phyloP scores from a whole-genome alignment of 306 rosid species.

The Fragaria nilgerrensis region DNA sequence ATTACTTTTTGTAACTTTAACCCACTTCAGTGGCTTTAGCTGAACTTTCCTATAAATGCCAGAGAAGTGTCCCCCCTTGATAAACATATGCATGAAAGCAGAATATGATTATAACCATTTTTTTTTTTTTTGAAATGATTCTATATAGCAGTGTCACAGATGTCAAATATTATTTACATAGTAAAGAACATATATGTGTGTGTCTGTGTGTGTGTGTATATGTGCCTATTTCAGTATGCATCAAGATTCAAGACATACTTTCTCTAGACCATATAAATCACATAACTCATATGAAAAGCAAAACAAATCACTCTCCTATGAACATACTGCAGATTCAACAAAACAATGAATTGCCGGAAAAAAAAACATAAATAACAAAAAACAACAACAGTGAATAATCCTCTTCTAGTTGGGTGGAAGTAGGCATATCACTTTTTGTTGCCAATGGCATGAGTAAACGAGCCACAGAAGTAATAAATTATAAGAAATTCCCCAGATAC shows the following conservation, averaged over 20 bases:
- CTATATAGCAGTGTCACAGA: not conserved
- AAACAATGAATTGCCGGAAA: not conserved
- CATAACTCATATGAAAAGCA: not conserved
- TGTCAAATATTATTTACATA: not conserved
- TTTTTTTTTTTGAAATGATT: too few relatives aligned
- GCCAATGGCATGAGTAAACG: not conserved
- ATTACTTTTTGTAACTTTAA: conserved; percentile 58
- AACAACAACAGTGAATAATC: not conserved
- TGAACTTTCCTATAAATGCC: conserved; percentile 98
- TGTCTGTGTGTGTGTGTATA: not conserved
- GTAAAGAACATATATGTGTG: too few relatives aligned
- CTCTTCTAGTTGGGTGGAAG: not conserved
- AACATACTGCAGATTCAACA: not conserved
- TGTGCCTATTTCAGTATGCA: not conserved
- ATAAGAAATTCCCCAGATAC: not conserved
- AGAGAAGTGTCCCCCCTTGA: conserved; percentile 95
- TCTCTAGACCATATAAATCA: not conserved
- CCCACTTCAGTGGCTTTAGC: conserved; percentile 93
- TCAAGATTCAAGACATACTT: not conserved
- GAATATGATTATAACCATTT: conserved; percentile 27
- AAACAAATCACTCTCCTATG: not conserved
- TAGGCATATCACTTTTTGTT: not conserved
- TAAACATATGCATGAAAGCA: conserved; percentile 23
- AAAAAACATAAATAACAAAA: not conserved
- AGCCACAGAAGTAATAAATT: not conserved